Evolutionary conservation across 75 land plant genomes (phyloP), one percentile per base, ranked within the genome.

Genomic region (Selaginella tamariscina): DNA sequence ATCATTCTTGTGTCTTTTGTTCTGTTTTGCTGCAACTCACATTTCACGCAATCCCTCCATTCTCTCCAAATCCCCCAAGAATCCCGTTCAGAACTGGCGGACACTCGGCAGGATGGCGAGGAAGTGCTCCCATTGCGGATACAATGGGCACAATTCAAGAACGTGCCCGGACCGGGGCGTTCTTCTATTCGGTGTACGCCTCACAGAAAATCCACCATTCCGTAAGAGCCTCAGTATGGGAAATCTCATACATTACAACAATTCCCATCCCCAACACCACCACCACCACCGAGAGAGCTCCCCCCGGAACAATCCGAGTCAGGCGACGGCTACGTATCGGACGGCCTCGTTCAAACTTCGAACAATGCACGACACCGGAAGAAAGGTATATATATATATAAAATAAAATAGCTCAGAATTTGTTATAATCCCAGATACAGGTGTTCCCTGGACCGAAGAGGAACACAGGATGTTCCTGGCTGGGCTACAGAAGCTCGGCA

Each of bases 121-220:
- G 55, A 62, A 84, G 68, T 89, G 91, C 83, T 89, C 94, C 31
- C 91, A 87, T 68, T 89, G 91, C 81, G 86, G 91, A 65, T 74
- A 84, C 77, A 89, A 89, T 65, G 94, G 94, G 29, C 94, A 87
- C 82, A 89, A 89, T 72, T 88, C 92, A 2, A 64, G 91, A 70
- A 89, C 94, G 13, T 89, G 94, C 65, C n/a, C n/a, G n/a, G 74
- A 72, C 55, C 74, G 74, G 13, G 74, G 74, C 32, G 74, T 72
- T 29, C 21, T 82, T 77, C 73, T 90, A 20, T 85, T 90, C 72
- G 92, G 96, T 0, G 92, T 90, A 56, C 75, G 75, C 26, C 75
- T 77, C 28, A 71, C 74, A 32, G 70, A 66, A 0, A 85, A 85
- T 8, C 54, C 9, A 18, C 69, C 71, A 29, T 83, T 86, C 81